These are phyloP conservation scores for Eucalyptus sideroxylon DNA, from an alignment of 345 rosid genomes.

Conservation along the genomic window DNA sequence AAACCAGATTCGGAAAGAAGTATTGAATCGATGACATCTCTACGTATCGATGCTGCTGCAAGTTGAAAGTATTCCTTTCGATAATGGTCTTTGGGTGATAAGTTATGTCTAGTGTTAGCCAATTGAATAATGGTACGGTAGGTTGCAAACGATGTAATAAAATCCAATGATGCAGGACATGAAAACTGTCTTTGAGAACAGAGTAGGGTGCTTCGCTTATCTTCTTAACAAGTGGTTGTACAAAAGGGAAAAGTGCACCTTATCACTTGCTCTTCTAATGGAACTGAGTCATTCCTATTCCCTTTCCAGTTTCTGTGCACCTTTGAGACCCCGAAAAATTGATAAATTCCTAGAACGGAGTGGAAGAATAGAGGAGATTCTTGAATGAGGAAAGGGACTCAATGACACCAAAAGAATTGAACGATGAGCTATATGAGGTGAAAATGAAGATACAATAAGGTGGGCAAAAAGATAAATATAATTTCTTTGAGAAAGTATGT, in stretches of 20 bases:
- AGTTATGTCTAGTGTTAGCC: background rate
- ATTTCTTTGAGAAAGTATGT: too few species aligned
- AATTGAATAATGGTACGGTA: background rate
- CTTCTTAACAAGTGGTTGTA: background rate
- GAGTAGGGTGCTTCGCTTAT: background rate
- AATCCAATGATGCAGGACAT: background rate
- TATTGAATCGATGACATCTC: background rate
- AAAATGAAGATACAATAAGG: background rate
- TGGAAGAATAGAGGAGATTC: too few species aligned
- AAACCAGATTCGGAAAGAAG: background rate
- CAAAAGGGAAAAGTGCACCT: background rate
- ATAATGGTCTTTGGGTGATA: background rate
- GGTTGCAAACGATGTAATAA: background rate
- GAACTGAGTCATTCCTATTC: background rate
- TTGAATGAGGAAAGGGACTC: too few species aligned
- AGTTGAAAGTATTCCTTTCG: background rate
- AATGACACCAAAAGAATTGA: too few species aligned
- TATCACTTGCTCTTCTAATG: background rate
- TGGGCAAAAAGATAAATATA: background rate
- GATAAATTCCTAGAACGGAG: too few species aligned
- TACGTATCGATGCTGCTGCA: background rate
- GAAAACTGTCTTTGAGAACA: background rate
- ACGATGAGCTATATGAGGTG: too few species aligned
- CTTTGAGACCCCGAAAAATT: too few species aligned
- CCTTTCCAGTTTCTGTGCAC: background rate